Conservation (phyloP, 139 green algal genomes). For the Closterium sp. region DNA sequence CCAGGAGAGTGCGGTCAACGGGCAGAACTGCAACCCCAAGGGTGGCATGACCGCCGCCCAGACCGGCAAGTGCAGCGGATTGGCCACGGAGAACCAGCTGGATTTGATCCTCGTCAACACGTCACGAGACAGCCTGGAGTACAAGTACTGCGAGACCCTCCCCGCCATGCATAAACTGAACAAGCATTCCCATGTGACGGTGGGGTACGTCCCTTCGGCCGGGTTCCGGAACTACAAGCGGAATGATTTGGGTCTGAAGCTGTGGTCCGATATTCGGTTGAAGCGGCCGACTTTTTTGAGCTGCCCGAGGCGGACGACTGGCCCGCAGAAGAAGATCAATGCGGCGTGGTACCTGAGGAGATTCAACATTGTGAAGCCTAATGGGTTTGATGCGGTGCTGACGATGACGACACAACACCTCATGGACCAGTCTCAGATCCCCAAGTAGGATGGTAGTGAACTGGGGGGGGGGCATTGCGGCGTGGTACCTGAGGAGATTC, state of each 20-base stretch:
- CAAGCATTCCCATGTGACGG: background rate
- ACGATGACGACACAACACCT: background rate
- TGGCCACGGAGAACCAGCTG: conserved; percentile 17
- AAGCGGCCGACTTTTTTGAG: background rate
- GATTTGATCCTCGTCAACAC: conserved; percentile 18
- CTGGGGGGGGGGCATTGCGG: too few relatives aligned
- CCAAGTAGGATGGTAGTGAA: too few relatives aligned
- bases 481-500: too few relatives aligned
- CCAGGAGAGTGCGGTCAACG: too few relatives aligned
- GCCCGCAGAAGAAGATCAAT: background rate
- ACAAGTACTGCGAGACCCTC: background rate
- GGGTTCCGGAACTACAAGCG: background rate
- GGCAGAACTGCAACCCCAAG: too few relatives aligned
- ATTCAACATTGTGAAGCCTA: background rate
- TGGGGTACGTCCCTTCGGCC: background rate
- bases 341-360: background rate
- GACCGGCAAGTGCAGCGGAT: conserved; percentile 18
- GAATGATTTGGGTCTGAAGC: background rate
- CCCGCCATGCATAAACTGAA: background rate
- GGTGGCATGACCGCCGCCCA: background rate
- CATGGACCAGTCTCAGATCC: background rate
- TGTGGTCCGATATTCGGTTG: background rate
- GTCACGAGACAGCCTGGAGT: background rate
- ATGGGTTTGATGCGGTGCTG: background rate
- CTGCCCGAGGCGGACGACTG: background rate